Base-by-base conservation (phyloP, 495 filamentous ascomycete genomes). In the Hypoxylon fragiforme region DNA sequence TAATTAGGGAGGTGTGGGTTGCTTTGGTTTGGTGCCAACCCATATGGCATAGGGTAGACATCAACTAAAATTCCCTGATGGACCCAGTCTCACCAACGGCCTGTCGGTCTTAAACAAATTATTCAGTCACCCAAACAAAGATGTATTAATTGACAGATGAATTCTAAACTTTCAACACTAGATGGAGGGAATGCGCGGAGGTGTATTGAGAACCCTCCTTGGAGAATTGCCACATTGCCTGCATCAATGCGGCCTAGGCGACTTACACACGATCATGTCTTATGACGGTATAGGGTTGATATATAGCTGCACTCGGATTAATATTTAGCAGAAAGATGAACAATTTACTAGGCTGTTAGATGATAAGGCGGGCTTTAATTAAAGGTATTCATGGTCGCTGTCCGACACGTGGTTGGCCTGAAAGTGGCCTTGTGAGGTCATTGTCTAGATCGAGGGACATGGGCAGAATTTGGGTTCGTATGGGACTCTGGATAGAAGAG, bases 361-460 rank as follows among this genome's bases (percentile, higher is more conserved):
- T 2, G 8, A 40, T 11, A 48, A 7, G 1, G 2, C 14, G 14
- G 19, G 50, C 30, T 60, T 60, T 24, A 36, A 57, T 60, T 44
- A 45, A 32, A 51, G 43, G 1, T 45, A 46, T 32, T 13, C 18
- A 39, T 13, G 37, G 31, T 19, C n/a, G 9, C 39, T 18, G 19
- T 54, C 52, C 48, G 48, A 62, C 49, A 46, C 7, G 38, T 52
- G 57, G 30, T 49, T 46, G 45, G 41, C 5, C 3, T 24, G 19
- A 22, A 36, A 54, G 12, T 11, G 16, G 36, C 2, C 16, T 40
- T 31, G 54, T 8, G 31, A 42, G 26, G 41, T 20, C 14, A 37
- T 36, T 30, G 48, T 60, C 45, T 37, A 41, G 48, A 51, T 65
- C 65, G 65, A 67, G 65, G 65, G 56, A 57, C 57, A 57, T 61